Base-by-base conservation (phyloP, 2,329 filamentous ascomycete genomes). In the Ophiosphaerella narmari region DNA sequence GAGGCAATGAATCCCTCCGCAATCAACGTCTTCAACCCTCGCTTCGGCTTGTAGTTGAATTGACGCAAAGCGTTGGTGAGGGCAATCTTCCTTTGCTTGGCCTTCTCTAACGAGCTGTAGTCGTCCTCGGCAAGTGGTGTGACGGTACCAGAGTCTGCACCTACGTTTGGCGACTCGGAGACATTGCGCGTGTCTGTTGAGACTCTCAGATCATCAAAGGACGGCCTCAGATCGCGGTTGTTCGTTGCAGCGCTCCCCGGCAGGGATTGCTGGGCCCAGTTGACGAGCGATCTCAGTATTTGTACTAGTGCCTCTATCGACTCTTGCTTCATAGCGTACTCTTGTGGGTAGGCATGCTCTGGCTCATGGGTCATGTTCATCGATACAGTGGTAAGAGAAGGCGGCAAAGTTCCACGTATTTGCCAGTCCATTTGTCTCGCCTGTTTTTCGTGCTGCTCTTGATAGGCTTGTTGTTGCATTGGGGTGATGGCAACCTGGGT, bases 11-110 rank as follows among this genome's bases (percentile, higher is more conserved):
- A 97, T 0, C 91, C 90, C 56, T 95, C 89, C 23, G 89, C 82
- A 11, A 97, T 70, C 14, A 99, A 76, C 13, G 88, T 76, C 70
- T 96, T 96, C 67, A 99, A 84, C 5, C 94, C 95, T 51, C 89
- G 86, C 74, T 99, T 99, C 0, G 95, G 91, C 72, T 99, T 99
- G 79, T 93, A 97, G 72, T 99, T 99, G 81, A 99, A 99, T 55
- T 91, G 88, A 42, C 87, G 86, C 46, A 97, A 88, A 2, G 89
- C 93, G 63, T 96, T 94, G 44, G 87, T 89, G 53, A 97, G 77
- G 0, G 94, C 94, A 6, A 91, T 97, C 76, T 99, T 99, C 55
- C 88, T 84, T 52, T 92, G 90, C 75, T 97, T 97, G 48, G 92
- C 91, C 72, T 89, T 95, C 67, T 97, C 94, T n/a, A 99, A 79